Percentiles rank a stretch among this genome's conserved stretches.
Evolutionary conservation across 768 basidiomycete genomes (phyloP).

Genomic region (Kwoniella europaea): DNA sequence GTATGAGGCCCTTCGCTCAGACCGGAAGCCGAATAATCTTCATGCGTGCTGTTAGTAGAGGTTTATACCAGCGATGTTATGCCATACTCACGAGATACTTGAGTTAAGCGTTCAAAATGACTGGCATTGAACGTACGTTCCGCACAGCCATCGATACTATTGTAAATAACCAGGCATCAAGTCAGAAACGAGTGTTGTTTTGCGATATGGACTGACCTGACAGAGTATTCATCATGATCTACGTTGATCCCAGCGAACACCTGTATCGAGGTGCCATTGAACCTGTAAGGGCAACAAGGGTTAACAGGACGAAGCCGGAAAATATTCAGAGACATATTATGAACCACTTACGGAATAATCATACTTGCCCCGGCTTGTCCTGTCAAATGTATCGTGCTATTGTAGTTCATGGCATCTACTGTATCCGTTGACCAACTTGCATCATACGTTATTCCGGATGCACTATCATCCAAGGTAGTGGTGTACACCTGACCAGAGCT

Average conservation of each 20-base stretch:
- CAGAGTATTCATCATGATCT: conserved; percentile 35
- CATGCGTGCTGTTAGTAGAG: not conserved
- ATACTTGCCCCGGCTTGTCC: not conserved
- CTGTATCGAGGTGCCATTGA: conserved; percentile 35
- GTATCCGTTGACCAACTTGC: conserved; percentile 6
- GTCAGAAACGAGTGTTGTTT: not conserved
- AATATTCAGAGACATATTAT: too few relatives aligned
- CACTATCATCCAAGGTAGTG: conserved; percentile 34
- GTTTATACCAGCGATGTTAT: not conserved
- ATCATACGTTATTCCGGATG: conserved; percentile 20
- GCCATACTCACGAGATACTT: conserved; percentile 18
- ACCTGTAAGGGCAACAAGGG: conserved; percentile 7
- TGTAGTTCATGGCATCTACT: not conserved
- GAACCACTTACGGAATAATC: not conserved
- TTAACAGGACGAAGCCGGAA: too few relatives aligned
- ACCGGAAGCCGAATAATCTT: conserved; percentile 25
- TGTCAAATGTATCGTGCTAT: not conserved
- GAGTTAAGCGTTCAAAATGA: conserved; percentile 4
- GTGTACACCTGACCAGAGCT: conserved; percentile 17
- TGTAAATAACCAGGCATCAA: not conserved
- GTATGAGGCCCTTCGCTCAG: conserved; percentile 25
- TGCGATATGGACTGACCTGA: conserved; percentile 18
- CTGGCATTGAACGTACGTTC: conserved; percentile 15
- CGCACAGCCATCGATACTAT: conserved; percentile 21
- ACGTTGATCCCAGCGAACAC: conserved; percentile 21